Conservation (phyloP, 2,329 filamentous ascomycete genomes). For the Aspergillus sp. region DNA sequence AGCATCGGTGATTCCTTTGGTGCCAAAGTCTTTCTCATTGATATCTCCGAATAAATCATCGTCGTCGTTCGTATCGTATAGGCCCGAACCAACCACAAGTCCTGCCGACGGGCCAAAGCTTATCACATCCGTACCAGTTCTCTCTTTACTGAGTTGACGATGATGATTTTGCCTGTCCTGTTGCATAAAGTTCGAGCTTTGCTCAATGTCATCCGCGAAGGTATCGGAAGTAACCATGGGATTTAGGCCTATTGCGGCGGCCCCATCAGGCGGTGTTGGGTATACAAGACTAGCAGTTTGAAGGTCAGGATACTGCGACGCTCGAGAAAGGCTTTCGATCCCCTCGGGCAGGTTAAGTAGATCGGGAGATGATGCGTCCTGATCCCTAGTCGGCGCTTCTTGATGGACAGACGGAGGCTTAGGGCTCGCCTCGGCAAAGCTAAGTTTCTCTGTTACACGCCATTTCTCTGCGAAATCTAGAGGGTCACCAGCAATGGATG, state of each 20-base stretch:
- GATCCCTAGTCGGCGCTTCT: constrained; percentile 27
- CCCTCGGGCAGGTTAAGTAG: constrained; percentile 31
- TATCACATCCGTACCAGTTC: constrained; percentile 24
- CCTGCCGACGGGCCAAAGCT: constrained; percentile 29
- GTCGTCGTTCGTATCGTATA: constrained; percentile 46
- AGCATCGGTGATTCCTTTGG: constrained; percentile 60
- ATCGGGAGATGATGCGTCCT: constrained; percentile 27
- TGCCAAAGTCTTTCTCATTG: constrained; percentile 55
- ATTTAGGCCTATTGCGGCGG: constrained; percentile 35
- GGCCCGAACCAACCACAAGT: constrained; percentile 39
- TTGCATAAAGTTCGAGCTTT: constrained; percentile 21
- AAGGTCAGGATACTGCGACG: constrained; percentile 44
- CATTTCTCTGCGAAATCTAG: constrained; percentile 48
- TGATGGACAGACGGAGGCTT: constrained; percentile 22
- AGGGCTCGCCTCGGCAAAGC: constrained; percentile 20
- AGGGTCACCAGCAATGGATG: constrained; percentile 35
- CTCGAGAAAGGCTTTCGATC: constrained; percentile 43
- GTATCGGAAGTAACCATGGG: constrained; percentile 32
- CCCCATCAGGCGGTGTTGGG: constrained; percentile 57
- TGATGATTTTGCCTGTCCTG: constrained; percentile 19
- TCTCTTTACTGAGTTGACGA: constrained; percentile 16
- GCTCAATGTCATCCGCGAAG: constrained; percentile 33
- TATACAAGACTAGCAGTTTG: constrained; percentile 50
- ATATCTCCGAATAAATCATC: constrained; percentile 63
- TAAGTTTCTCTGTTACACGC: constrained; percentile 33